Evolutionary conservation across 192 early-diverging fungal genomes (phyloP).

Genomic region (Lobosporangium transversale): DNA sequence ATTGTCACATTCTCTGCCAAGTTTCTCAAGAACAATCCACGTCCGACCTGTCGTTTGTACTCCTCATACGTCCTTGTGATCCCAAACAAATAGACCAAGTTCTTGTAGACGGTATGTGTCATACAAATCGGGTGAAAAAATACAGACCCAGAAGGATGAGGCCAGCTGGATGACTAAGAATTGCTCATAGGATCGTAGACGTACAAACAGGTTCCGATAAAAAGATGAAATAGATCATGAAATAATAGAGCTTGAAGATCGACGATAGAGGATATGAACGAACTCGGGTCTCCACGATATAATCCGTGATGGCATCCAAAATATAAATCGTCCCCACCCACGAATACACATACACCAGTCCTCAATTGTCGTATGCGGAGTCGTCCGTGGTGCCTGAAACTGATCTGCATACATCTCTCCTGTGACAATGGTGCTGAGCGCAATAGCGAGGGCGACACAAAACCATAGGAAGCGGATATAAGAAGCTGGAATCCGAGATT

Average conservation of each 20-base stretch:
- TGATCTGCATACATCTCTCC: conserved; percentile 76
- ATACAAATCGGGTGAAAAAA: conserved; percentile 80
- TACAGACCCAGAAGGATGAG: conserved; percentile 78
- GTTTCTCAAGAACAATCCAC: conserved; percentile 77
- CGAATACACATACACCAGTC: conserved; percentile 78
- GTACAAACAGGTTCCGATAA: conserved; percentile 80
- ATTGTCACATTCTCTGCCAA: conserved; percentile 82
- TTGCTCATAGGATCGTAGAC: conserved; percentile 73
- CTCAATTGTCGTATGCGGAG: conserved; percentile 65
- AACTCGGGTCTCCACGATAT: conserved; percentile 70
- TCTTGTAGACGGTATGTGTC: conserved; percentile 64
- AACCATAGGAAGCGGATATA: conserved; percentile 84
- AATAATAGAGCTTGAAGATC: conserved; percentile 80
- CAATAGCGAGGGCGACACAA: conserved; percentile 73
- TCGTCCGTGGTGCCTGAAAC: conserved; percentile 53
- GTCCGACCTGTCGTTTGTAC: conserved; percentile 74
- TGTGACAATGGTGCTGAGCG: conserved; percentile 70
- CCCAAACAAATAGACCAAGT: conserved; percentile 62
- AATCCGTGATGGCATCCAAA: conserved; percentile 71
- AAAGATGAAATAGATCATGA: conserved; percentile 86
- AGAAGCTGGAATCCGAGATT: conserved; percentile 68
- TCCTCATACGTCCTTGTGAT: conserved; percentile 70
- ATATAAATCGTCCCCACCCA: conserved; percentile 78
- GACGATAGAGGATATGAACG: conserved; percentile 74
- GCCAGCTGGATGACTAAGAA: conserved; percentile 73